Evolutionary conservation across 2,329 filamentous ascomycete genomes (phyloP).

Genomic region (Botrytis cinerea): DNA sequence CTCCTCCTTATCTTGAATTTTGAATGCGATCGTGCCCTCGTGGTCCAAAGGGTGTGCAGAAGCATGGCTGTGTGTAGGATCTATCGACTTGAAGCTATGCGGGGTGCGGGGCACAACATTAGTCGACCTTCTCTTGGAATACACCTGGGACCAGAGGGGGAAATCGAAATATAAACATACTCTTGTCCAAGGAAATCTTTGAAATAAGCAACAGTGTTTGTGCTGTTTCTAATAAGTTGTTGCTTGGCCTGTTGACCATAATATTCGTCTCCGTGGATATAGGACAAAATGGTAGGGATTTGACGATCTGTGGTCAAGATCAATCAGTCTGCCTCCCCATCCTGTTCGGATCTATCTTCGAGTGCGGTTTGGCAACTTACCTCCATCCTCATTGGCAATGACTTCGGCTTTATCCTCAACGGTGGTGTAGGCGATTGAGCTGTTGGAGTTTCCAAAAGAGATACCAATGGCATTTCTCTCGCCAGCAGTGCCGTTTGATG

Average conservation of each 20-base stretch:
- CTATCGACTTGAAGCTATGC: conserved; percentile 84
- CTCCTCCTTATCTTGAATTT: conserved; percentile 74
- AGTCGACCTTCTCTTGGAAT: conserved; percentile 24
- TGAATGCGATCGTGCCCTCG: conserved; percentile 74
- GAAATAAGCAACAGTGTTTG: conserved; percentile 94
- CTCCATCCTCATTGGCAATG: conserved; percentile 98
- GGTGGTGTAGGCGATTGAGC: conserved; percentile 92
- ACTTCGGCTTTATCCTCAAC: conserved; percentile 94
- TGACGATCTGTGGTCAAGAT: conserved; percentile 71
- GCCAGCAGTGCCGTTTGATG: conserved; percentile 36
- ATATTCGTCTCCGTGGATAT: conserved; percentile 94
- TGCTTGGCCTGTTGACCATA: conserved; percentile 93
- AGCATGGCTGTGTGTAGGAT: conserved; percentile 91
- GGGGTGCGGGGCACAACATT: conserved; percentile 31
- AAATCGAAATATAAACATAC: conserved; percentile 51
- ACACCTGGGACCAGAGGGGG: neutral
- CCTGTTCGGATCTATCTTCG: neutral
- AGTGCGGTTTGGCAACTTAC: conserved; percentile 51
- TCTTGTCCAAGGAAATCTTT: conserved; percentile 94
- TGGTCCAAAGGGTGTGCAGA: conserved; percentile 84
- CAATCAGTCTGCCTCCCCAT: conserved; percentile 27
- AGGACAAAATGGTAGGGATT: conserved; percentile 92
- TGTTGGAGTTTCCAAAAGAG: conserved; percentile 97
- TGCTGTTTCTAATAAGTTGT: conserved; percentile 87
- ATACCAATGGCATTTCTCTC: conserved; percentile 83